Evolutionary conservation across 768 basidiomycete species (phyloP).

Genomic region (Tricholoma matsutake): DNA sequence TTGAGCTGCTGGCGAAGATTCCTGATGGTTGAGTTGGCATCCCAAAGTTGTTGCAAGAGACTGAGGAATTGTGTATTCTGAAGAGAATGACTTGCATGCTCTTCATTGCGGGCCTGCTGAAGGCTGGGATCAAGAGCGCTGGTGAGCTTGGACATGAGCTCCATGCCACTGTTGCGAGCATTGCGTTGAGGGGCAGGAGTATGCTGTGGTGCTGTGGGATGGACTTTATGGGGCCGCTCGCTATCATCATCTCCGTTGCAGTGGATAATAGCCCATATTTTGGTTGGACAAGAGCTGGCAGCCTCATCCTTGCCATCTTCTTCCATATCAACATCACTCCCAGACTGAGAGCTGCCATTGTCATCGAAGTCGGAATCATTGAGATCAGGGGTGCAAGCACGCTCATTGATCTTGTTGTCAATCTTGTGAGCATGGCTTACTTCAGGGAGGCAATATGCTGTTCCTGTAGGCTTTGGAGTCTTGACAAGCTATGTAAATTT

Average conservation of each 20-base stretch:
- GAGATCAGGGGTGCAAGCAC: background rate
- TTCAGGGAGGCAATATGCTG: background rate
- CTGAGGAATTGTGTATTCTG: slow-evolving; percentile 22
- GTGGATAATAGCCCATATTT: background rate
- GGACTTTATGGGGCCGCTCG: slow-evolving; percentile 3
- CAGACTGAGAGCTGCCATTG: background rate
- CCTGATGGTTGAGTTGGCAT: slow-evolving; percentile 18
- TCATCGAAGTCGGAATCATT: slow-evolving; percentile 9
- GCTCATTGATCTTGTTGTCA: background rate
- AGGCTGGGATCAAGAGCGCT: slow-evolving; percentile 23
- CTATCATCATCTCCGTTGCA: background rate
- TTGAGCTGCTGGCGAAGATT: slow-evolving; percentile 7
- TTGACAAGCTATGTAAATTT: background rate
- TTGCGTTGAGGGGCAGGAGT: slow-evolving; percentile 2
- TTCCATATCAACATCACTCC: slow-evolving; percentile 1
- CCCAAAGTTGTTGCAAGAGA: slow-evolving; percentile 22
- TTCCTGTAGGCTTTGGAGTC: background rate
- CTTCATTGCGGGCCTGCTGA: slow-evolving; percentile 19
- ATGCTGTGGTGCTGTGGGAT: slow-evolving; percentile 4
- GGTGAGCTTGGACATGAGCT: slow-evolving; percentile 19
- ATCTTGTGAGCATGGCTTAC: background rate
- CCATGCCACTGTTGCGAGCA: slow-evolving; percentile 11
- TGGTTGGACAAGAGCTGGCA: background rate
- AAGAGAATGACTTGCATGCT: slow-evolving; percentile 16
- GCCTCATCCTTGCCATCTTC: background rate